Conservation (phyloP, 768 basidiomycete species). For the Coprinopsis strossmayeri region DNA sequence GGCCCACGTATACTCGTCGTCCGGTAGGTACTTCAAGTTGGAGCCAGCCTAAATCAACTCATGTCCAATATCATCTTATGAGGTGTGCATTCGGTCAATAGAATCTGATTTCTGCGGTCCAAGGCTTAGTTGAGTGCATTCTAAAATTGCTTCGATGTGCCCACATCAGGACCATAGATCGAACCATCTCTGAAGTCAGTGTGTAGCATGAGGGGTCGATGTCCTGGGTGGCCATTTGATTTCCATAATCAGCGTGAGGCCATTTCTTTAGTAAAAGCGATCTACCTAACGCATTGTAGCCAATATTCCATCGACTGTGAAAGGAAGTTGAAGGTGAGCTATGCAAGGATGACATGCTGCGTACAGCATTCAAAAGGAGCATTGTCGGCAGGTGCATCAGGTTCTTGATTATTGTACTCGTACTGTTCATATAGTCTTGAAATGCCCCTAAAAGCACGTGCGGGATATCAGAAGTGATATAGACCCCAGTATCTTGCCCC, state of each 20-base stretch:
- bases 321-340: too few relatives aligned
- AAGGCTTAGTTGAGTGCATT: neutral
- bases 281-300: too few relatives aligned
- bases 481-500: slow-evolving; percentile 25
- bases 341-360: too few relatives aligned
- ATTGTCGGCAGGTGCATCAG: neutral
- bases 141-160: neutral
- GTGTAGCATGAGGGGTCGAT: too few relatives aligned
- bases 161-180: slow-evolving; percentile 25
- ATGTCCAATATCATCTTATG: too few relatives aligned
- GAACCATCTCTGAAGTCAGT: slow-evolving; percentile 27
- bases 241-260: slow-evolving; percentile 20
- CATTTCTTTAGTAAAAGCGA: too few relatives aligned
- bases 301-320: too few relatives aligned
- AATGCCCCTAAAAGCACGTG: too few relatives aligned
- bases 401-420: too few relatives aligned
- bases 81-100: slow-evolving; percentile 17
- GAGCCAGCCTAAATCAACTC: too few relatives aligned
- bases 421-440: too few relatives aligned
- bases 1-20: slow-evolving; percentile 23
- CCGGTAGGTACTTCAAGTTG: slow-evolving; percentile 22
- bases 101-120: slow-evolving; percentile 10
- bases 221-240: too few relatives aligned
- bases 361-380: neutral
- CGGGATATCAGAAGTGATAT: slow-evolving; percentile 17